Percentiles rank a stretch among this genome's conserved stretches.
Conservation (phyloP, 2,329 filamentous ascomycete species). For the Fusarium keratoplasticum region DNA sequence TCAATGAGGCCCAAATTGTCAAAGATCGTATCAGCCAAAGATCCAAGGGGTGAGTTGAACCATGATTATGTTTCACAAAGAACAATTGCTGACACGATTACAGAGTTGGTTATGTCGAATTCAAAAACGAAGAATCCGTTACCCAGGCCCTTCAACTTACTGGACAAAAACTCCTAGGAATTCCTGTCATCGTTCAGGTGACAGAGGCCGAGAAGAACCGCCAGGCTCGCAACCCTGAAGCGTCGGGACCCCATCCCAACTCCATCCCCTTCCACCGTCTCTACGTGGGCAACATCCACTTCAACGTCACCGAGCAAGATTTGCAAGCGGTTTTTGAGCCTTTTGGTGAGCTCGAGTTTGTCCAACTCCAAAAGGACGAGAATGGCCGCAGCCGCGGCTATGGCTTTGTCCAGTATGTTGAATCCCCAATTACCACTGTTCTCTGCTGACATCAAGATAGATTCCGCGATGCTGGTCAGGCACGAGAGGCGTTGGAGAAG, state of each 20-base stretch:
- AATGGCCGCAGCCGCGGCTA: constrained; percentile 91
- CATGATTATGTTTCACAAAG: not conserved
- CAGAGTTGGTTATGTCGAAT: constrained; percentile 99
- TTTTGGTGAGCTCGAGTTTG: constrained; percentile 97
- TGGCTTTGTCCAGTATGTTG: constrained; percentile 95
- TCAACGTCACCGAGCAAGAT: constrained; percentile 97
- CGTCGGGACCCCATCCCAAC: constrained; percentile 76
- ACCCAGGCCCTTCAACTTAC: constrained; percentile 95
- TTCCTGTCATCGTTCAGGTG: constrained; percentile 97
- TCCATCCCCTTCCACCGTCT: constrained; percentile 96
- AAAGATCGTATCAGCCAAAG: constrained; percentile 97
- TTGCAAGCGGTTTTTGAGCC: constrained; percentile 96
- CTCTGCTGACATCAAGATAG: constrained; percentile 61
- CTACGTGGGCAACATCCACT: constrained; percentile 99
- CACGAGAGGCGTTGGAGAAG: constrained; percentile 94
- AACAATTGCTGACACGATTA: constrained; percentile 50
- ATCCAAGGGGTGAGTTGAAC: constrained; percentile 87
- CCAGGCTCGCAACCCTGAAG: constrained; percentile 86
- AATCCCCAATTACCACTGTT: not conserved
- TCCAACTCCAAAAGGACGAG: constrained; percentile 97
- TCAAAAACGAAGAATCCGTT: constrained; percentile 95
- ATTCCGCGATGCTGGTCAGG: constrained; percentile 89
- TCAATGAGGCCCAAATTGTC: constrained; percentile 98
- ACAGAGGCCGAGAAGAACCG: constrained; percentile 99
- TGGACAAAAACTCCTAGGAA: constrained; percentile 97